phyloP scores from a whole-genome alignment of 2,329 filamentous ascomycete species.

The Chalaropsis thielavioides region DNA sequence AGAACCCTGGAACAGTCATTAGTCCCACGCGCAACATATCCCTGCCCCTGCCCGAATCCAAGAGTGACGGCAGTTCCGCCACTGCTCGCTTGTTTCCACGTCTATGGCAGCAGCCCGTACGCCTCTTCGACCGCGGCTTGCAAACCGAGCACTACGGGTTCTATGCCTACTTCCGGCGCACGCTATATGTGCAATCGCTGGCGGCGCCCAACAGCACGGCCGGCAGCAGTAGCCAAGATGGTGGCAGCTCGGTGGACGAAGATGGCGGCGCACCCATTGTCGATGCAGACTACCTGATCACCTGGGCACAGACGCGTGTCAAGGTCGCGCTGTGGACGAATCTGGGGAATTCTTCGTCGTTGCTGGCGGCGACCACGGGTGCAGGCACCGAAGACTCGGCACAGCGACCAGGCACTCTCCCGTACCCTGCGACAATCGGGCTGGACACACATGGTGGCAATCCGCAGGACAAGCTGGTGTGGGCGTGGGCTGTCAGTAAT shows the following conservation, averaged over 20 bases:
- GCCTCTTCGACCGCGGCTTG: constrained; percentile 70
- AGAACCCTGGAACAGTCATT: constrained; percentile 20
- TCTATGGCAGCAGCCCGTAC: constrained; percentile 60
- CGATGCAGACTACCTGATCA: constrained; percentile 42
- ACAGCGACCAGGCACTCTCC: constrained; percentile 42
- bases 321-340: constrained; percentile 53
- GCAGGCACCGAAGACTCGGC: constrained; percentile 22
- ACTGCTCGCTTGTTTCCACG: constrained; percentile 58
- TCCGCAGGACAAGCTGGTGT: constrained; percentile 37
- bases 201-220: constrained; percentile 32
- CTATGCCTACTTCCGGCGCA: constrained; percentile 81
- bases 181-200: constrained; percentile 60
- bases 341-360: constrained; percentile 29
- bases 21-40: constrained; percentile 20
- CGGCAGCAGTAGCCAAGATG: constrained; percentile 17
- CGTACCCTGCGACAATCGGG: constrained; percentile 47
- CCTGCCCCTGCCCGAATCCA: constrained; percentile 49
- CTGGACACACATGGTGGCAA: constrained; percentile 50
- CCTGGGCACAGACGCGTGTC: constrained; percentile 46
- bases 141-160: constrained; percentile 82
- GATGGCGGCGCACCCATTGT: constrained; percentile 38
- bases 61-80: constrained; percentile 56
- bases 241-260: constrained; percentile 31
- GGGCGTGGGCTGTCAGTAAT: constrained; percentile 37
- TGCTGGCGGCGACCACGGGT: constrained; percentile 25